A percentile compares a stretch with the other conserved stretches of the same genome.
Conservation (phyloP, 176 grass and related monocot genomes). For the Guadua angustifolia region DNA sequence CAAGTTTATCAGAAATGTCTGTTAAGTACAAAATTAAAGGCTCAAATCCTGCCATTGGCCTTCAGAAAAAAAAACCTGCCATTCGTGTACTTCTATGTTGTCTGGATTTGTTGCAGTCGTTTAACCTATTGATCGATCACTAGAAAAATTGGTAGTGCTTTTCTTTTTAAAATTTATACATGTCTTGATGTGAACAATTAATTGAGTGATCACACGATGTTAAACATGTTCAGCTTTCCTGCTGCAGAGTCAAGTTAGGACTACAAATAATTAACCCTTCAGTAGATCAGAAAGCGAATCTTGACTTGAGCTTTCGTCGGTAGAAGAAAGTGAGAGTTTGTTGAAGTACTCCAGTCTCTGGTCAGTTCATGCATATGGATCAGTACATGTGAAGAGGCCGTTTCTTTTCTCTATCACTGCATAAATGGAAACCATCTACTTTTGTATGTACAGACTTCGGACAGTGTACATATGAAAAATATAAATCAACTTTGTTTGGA, state of each 20-base stretch:
- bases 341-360: conserved; percentile 7
- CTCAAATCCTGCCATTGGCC: background rate
- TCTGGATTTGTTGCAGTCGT: background rate
- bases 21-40: background rate
- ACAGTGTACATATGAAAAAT: background rate
- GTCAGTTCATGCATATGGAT: conserved; percentile 8
- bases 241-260: background rate
- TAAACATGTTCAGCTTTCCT: background rate
- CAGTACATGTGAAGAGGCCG: conserved; percentile 20
- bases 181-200: background rate
- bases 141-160: background rate
- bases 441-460: conserved; percentile 22
- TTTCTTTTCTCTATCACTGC: conserved; percentile 53
- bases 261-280: background rate
- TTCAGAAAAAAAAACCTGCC: background rate
- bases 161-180: background rate
- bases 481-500: background rate
- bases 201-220: background rate
- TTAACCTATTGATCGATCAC: background rate
- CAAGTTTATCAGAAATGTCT: background rate
- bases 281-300: conserved; percentile 31
- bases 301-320: background rate
- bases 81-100: background rate
- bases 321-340: conserved; percentile 18
- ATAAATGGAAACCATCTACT: conserved; percentile 47